Base-by-base conservation (phyloP, 2,329 filamentous ascomycete species). In the Dothideomycetes sp. region DNA sequence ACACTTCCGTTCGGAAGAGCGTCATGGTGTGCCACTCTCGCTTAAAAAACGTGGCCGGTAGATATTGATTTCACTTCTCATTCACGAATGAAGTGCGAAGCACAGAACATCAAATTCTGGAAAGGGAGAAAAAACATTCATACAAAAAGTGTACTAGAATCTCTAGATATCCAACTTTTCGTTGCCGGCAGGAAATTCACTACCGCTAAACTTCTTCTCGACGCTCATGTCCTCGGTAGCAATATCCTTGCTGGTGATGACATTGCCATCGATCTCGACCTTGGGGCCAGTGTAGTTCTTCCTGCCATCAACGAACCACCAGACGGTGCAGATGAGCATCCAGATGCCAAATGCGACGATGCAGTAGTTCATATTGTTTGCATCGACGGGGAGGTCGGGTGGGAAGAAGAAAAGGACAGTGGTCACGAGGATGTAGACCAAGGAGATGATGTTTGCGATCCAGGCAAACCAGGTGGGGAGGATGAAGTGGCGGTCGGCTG, bases 321-420 rank as follows among this genome's bases (percentile, higher is more conserved):
- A 73, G 18, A 75, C 54, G 1, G 66, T 58, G 19, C 71, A 75
- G 42, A 79, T 66, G 27, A 74, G 56, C 31, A 77, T 51, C 35
- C 79, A 72, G 41, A 75, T 72, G 2, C 66, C 72, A 36, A 78
- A 76, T 0, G 68, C 73, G 14, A 69, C 73, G 32, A 72, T 64
- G 48, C 69, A 74, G 40, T 73, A 73, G 45, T 72, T 87, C 81
- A 86, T 86, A 60, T 74, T 84, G 48, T 62, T 73, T 0, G 70
- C 66, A 0, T 75, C 76, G 2, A 80, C 77, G 0, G 79, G 79
- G 3, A 78, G 52, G 5, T 69, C 69, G 0, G 82, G 81, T 3
- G 82, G 82, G 59, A 86, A 84, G 15, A 85, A 68, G 59, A 86
- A 86, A 1, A 87, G 66, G 1, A 85, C 75, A 0, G 80, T 85